These are phyloP conservation scores for Trichoderma sp. DNA, from an alignment of 2,329 filamentous ascomycete genomes.

Conservation along the genomic window DNA sequence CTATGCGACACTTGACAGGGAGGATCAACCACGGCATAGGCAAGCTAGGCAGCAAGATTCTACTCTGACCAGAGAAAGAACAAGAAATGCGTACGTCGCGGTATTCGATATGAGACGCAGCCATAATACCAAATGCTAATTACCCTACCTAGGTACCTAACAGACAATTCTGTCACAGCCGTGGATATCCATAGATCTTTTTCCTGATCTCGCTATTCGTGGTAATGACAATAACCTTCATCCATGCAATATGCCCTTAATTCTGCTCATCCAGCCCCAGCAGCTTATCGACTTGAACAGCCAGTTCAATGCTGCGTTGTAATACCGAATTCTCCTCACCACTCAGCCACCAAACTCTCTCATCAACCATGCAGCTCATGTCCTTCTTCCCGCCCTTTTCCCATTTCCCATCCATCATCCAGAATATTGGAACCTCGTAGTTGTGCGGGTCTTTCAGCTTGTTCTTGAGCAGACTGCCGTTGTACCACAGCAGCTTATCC, in stretches of 20 bases:
- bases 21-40: not conserved
- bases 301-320: slow-evolving; percentile 23
- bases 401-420: slow-evolving; percentile 49
- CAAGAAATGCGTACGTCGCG: not conserved
- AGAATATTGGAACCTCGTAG: slow-evolving; percentile 44
- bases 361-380: slow-evolving; percentile 46
- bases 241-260: not conserved
- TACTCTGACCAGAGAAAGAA: not conserved
- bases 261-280: not conserved
- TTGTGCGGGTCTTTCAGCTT: slow-evolving; percentile 39
- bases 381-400: slow-evolving; percentile 42
- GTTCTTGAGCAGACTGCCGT: slow-evolving; percentile 49
- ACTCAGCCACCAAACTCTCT: slow-evolving; percentile 21
- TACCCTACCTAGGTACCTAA: no score
- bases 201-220: not conserved
- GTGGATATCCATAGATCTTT: not conserved
- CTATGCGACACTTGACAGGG: not conserved
- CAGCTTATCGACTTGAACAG: not conserved
- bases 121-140: not conserved
- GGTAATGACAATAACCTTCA: not conserved
- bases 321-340: slow-evolving; percentile 3
- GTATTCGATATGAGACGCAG: not conserved
- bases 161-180: not conserved
- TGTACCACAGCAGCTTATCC: slow-evolving; percentile 48
- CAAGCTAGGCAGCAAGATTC: not conserved